phyloP scores from a whole-genome alignment of 2,329 filamentous ascomycete species.

The Triangularia setosa region DNA sequence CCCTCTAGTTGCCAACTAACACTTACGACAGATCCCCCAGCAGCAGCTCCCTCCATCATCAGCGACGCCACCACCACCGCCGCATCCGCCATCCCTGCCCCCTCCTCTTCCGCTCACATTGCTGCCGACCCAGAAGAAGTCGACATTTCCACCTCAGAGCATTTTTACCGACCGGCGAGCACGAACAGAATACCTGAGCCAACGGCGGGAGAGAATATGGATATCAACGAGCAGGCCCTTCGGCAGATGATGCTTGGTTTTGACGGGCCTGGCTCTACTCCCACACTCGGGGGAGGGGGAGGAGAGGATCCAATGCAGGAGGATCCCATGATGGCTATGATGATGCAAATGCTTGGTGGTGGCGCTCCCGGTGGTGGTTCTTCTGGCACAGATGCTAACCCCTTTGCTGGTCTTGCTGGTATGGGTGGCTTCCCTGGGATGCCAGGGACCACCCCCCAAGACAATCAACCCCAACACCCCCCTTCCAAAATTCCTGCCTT shows the following conservation, averaged over 20 bases:
- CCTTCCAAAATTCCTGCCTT: conserved; percentile 39
- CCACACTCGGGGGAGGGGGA: background rate
- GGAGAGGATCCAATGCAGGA: conserved; percentile 27
- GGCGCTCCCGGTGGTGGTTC: conserved; percentile 29
- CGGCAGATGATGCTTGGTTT: conserved; percentile 62
- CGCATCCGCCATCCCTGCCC: background rate
- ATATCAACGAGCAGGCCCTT: conserved; percentile 55
- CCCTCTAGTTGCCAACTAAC: background rate
- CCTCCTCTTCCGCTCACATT: conserved; percentile 24
- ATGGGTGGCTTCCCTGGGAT: conserved; percentile 4
- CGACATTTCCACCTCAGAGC: conserved; percentile 65
- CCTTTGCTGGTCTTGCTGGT: conserved; percentile 28
- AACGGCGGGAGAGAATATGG: conserved; percentile 25
- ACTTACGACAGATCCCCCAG: background rate
- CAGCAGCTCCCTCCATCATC: background rate
- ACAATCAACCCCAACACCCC: conserved; percentile 24
- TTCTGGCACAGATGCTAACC: conserved; percentile 23
- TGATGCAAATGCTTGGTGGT: conserved; percentile 66
- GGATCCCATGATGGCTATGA: conserved; percentile 71
- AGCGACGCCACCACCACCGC: background rate
- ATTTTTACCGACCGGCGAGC: conserved; percentile 58
- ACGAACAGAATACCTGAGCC: conserved; percentile 36
- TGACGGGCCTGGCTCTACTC: conserved; percentile 20
- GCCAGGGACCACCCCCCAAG: conserved; percentile 26
- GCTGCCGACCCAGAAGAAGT: conserved; percentile 69